phyloP scores from a whole-genome alignment of 2,329 filamentous ascomycete species.

The Alternaria longipes region DNA sequence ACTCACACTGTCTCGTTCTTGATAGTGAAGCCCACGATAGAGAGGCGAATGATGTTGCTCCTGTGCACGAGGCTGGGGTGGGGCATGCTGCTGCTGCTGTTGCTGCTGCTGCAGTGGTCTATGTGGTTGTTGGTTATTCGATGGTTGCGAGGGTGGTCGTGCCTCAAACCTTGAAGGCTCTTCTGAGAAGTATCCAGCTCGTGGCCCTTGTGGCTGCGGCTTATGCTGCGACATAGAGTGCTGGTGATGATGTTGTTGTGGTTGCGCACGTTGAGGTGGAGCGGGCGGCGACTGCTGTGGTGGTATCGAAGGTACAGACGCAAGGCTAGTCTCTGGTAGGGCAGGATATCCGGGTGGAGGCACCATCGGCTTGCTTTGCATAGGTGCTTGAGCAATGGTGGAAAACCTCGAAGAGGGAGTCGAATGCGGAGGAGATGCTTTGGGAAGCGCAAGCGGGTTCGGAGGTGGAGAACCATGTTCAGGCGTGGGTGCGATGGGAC shows the following conservation, averaged over 20 bases:
- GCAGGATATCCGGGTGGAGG: constrained; percentile 32
- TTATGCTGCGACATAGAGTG: constrained; percentile 42
- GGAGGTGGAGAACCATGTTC: constrained; percentile 52
- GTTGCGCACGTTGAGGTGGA: constrained; percentile 32
- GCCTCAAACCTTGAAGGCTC: constrained; percentile 41
- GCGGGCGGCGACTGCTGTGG: constrained; percentile 45
- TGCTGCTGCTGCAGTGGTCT: constrained; percentile 40
- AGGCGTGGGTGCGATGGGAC: constrained; percentile 57
- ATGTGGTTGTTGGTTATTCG: constrained; percentile 30
- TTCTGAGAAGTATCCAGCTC: constrained; percentile 50
- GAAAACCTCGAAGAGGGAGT: constrained; percentile 39
- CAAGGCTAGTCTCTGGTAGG: constrained; percentile 39
- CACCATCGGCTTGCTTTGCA: constrained; percentile 39
- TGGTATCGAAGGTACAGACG: constrained; percentile 38
- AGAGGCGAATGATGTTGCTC: constrained; percentile 40
- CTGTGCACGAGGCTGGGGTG: constrained; percentile 35
- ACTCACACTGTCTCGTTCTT: constrained; percentile 37
- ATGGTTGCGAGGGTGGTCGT: constrained; percentile 41
- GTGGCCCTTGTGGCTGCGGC: constrained; percentile 41
- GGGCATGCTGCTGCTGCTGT: constrained; percentile 32
- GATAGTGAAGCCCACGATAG: constrained; percentile 36
- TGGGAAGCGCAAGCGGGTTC: constrained; percentile 41
- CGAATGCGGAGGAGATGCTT: constrained; percentile 50
- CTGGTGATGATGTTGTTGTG: constrained; percentile 42
- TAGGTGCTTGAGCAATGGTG: constrained; percentile 45